Base-by-base conservation (phyloP, 2,329 filamentous ascomycete species). In the Colletotrichum gloeosporioides region DNA sequence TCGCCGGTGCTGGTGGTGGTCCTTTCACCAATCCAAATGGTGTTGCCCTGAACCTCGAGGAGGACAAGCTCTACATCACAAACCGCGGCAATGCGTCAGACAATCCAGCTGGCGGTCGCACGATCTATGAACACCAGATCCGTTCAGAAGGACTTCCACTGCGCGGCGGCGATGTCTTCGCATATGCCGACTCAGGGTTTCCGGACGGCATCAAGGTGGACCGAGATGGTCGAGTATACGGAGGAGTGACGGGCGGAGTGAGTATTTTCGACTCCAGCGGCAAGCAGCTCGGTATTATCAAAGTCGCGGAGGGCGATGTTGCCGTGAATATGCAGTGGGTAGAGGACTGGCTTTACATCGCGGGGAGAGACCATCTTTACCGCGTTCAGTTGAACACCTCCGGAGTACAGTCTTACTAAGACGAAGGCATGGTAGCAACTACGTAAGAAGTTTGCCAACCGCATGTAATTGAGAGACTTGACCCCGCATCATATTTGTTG, bases 21-120 rank as follows among this genome's bases (percentile, higher is more conserved):
- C 77, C 75, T 4, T 79, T 79, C 27, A 79, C 77, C 13, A 79
- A 79, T 64, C 78, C 78, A 3, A 79, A 78, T 44, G 77, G 78
- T 6, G 67, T 78, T 8, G 77, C 78, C 5, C 59, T 78, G 5
- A 79, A 79, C 29, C 15, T 53, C 12, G 67, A 69, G 13, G 71
- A 79, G 27, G 70, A 78, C 64, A 67, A 49, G 29, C 73, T 79
- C 5, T 79, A 77, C 31, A 70, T 79, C 10, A 79, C 78, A 3
- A 79, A 79, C 64, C 75, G 78, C 2, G 77, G 78, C 3, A 78
- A 78, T 25, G 34, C 69, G 4, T 79, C 78, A 3, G 71, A 69
- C 8, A 71, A 79, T 15, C 78, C 77, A 9, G 71, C 78, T 16
- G 74, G 78, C 6, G 78, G 77, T 5, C 68, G 78, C 1, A 79